Base-by-base conservation (phyloP, 2,329 filamentous ascomycete genomes). In the Fusarium zealandicum region DNA sequence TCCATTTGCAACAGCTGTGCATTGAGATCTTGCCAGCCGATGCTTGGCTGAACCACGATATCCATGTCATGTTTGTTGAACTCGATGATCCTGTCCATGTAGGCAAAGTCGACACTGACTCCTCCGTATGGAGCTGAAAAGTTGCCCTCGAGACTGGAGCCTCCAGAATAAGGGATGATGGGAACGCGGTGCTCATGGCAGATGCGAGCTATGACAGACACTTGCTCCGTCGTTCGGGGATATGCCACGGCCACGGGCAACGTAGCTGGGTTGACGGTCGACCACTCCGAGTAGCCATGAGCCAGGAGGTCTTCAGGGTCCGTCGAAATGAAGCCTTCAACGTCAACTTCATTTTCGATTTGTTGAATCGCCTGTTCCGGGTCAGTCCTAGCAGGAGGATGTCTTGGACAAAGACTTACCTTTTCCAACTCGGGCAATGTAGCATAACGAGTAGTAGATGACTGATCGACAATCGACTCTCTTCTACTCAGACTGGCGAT, bases 21-120 rank as follows among this genome's bases (percentile, higher is more conserved):
- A 67, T 97, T 97, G 52, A 97, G 76, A 45, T 90, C 86, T 82
- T 96, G 92, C 92, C 92, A 97, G n/a, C 89, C 88, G 9, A 97
- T 88, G 6, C 90, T 90, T 3, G 93, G 93, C 72, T 97, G 93
- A 3, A 97, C 92, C 5, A 96, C 90, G 42, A 96, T 82, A 66
- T 97, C 93, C 90, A 96, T 92, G 71, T 96, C 93, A 4, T 90
- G 88, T 63, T 90, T 87, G 71, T 96, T 89, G 51, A 96, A 80
- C 47, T 87, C 80, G 25, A 97, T 65, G 20, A 96, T 89, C 66
- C 87, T 80, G 71, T 96, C 89, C 93, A 97, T 97, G 68, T 85
- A 85, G 1, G 86, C 84, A 71, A 97, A 97, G 69, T 97, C 93
- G 43, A 97, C 89, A 62, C 90, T 93, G 69, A 97, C 84, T 11